Conservation (phyloP, 2,329 filamentous ascomycete genomes). For the Neofusicoccum ribis region DNA sequence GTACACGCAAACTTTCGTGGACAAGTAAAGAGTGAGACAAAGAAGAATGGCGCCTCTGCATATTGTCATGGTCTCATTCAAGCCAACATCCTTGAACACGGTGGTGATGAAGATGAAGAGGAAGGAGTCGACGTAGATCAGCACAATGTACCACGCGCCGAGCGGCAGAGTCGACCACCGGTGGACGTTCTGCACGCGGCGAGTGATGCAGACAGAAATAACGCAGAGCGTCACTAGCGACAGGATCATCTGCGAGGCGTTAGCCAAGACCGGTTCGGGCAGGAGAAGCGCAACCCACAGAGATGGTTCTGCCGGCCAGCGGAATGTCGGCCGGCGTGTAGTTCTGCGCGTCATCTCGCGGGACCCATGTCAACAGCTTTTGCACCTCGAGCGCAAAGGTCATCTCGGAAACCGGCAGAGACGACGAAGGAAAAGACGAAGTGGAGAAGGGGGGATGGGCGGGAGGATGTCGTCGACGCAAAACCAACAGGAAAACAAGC, state of each 20-base stretch:
- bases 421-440: background rate
- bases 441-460: background rate
- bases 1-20: constrained; percentile 7
- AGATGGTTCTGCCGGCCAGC: constrained; percentile 26
- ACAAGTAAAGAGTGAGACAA: constrained; percentile 1
- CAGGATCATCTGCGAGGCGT: background rate
- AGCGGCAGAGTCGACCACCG: background rate
- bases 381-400: background rate
- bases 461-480: background rate
- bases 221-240: constrained; percentile 4
- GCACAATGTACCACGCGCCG: background rate
- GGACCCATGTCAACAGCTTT: background rate
- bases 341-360: background rate
- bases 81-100: constrained; percentile 8
- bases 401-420: background rate
- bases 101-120: constrained; percentile 10
- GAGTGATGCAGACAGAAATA: background rate
- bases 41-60: constrained; percentile 1
- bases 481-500: background rate
- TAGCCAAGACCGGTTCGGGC: constrained; percentile 12
- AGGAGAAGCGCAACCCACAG: constrained; percentile 24
- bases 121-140: constrained; percentile 3
- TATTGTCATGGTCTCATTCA: background rate
- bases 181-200: background rate
- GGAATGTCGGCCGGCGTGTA: constrained; percentile 26